These are phyloP conservation scores for Rhododendron ovatum DNA, from an alignment of 148 eudicot species.

Conservation along the genomic window DNA sequence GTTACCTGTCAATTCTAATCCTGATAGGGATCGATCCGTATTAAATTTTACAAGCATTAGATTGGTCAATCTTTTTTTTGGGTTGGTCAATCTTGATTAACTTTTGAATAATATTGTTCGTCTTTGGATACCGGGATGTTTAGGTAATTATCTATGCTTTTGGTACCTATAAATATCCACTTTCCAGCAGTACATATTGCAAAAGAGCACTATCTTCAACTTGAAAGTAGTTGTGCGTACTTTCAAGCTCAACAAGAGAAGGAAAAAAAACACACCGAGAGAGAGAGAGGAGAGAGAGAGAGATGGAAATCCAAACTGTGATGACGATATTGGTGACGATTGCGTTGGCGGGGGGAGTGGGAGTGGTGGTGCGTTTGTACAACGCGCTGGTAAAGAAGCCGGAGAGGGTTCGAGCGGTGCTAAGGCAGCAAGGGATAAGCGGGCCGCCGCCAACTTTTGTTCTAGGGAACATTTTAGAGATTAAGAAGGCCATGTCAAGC, in stretches of 20 bases:
- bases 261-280: not conserved
- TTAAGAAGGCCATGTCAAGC: not conserved
- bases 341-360: not conserved
- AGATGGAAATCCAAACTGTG: not conserved
- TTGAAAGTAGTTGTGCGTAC: not conserved
- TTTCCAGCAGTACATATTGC: not conserved
- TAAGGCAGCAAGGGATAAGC: conserved; percentile 1
- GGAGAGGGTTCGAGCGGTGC: not conserved
- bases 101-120: no score
- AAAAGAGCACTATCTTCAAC: not conserved
- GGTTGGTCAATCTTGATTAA: no score
- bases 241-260: not conserved
- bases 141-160: no score
- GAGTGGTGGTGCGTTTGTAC: not conserved
- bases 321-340: not conserved
- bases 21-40: no score
- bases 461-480: not conserved
- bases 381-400: conserved; percentile 5
- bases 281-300: not conserved
- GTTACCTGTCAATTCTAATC: no score
- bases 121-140: no score
- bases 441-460: not conserved
- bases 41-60: no score
- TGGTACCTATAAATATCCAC: not conserved
- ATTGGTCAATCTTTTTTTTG: no score